phyloP scores from a whole-genome alignment of 2,329 filamentous ascomycete species.

The Arthrobotrys iridis region DNA sequence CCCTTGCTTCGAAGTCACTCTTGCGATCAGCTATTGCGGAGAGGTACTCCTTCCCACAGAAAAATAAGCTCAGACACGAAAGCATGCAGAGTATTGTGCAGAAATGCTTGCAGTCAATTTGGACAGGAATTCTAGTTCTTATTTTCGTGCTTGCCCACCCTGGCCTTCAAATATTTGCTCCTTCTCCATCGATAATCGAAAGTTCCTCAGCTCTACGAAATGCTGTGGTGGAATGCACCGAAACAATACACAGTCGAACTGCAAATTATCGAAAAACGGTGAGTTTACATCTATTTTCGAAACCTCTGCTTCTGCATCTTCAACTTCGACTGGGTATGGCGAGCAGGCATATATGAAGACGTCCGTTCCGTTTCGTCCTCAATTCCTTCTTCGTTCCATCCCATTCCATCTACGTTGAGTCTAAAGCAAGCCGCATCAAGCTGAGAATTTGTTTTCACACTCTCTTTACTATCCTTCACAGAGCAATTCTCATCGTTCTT shows the following conservation, averaged over 20 bases:
- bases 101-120: slow-evolving; percentile 47
- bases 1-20: slow-evolving; percentile 54
- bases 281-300: slow-evolving; percentile 47
- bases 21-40: slow-evolving; percentile 41
- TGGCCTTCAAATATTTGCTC: slow-evolving; percentile 53
- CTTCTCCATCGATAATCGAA: slow-evolving; percentile 54
- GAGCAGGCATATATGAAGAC: slow-evolving; percentile 50
- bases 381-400: slow-evolving; percentile 54
- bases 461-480: slow-evolving; percentile 48
- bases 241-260: slow-evolving; percentile 49
- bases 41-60: slow-evolving; percentile 48
- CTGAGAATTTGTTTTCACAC: slow-evolving; percentile 55
- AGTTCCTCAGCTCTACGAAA: slow-evolving; percentile 54
- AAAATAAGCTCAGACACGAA: slow-evolving; percentile 54
- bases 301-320: slow-evolving; percentile 18
- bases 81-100: slow-evolving; percentile 54
- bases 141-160: slow-evolving; percentile 51
- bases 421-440: slow-evolving; percentile 54
- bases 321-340: slow-evolving; percentile 26
- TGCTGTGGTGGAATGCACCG: slow-evolving; percentile 54
- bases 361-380: slow-evolving; percentile 49
- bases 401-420: slow-evolving; percentile 55
- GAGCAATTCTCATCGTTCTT: slow-evolving; percentile 33
- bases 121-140: slow-evolving; percentile 51
- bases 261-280: slow-evolving; percentile 42